phyloP scores from a whole-genome alignment of 129 eudicot genomes.

The Pulicaria dysenterica region DNA sequence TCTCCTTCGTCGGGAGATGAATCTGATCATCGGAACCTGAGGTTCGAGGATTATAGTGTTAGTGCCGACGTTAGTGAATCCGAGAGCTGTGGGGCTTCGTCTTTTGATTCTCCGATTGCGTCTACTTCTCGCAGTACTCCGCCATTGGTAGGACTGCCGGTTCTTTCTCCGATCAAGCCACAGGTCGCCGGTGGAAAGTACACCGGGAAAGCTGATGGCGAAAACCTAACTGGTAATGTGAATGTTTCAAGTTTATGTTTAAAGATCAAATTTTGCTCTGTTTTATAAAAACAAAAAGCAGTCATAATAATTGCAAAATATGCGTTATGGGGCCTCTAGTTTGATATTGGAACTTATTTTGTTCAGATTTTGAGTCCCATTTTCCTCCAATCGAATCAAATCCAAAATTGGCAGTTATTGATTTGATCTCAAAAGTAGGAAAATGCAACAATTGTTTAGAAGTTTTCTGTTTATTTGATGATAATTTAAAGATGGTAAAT shows the following conservation, averaged over 20 bases:
- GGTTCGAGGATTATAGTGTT: slow-evolving; percentile 41
- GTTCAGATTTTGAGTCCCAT: neutral
- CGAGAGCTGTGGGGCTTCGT: slow-evolving; percentile 48
- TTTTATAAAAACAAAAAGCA: neutral
- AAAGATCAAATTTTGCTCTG: neutral
- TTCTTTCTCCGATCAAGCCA: slow-evolving; percentile 46
- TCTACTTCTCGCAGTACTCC: slow-evolving; percentile 47
- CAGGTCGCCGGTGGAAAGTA: slow-evolving; percentile 47
- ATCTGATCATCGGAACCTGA: slow-evolving; percentile 36
- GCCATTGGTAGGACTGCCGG: slow-evolving; percentile 32
- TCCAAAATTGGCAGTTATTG: neutral
- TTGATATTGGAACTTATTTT: slow-evolving; percentile 11
- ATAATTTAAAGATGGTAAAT: slow-evolving; percentile 4
- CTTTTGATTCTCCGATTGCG: slow-evolving; percentile 38
- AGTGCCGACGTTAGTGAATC: slow-evolving; percentile 76
- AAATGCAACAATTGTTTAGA: neutral
- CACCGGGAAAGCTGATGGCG: slow-evolving; percentile 29
- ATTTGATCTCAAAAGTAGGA: slow-evolving; percentile 3
- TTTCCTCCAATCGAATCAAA: neutral
- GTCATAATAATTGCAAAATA: neutral
- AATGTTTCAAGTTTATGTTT: neutral
- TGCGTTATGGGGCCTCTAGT: neutral
- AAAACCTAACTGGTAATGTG: slow-evolving; percentile 33
- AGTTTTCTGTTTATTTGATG: neutral
- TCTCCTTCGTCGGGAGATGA: slow-evolving; percentile 38